Percentiles rank a stretch among this genome's conserved stretches.
Conservation (phyloP, 495 filamentous ascomycete species). For the Terfezia claveryi region DNA sequence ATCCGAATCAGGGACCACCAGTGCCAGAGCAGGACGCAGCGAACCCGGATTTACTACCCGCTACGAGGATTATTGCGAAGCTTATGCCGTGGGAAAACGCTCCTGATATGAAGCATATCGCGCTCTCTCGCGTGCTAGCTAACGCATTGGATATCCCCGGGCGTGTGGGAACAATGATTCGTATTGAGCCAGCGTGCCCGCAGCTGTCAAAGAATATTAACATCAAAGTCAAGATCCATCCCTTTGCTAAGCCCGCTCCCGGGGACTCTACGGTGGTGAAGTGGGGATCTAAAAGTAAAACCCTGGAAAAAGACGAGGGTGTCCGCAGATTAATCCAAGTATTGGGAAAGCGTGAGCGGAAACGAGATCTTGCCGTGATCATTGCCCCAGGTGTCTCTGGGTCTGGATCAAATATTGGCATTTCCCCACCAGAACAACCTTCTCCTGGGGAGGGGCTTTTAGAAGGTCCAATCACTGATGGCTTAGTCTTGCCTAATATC, state of each 20-base stretch:
- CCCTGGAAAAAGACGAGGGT: conserved; percentile 19
- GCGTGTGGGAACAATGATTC: conserved; percentile 69
- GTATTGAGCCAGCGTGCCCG: conserved; percentile 52
- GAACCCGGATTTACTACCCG: conserved; percentile 16
- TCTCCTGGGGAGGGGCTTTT: conserved; percentile 35
- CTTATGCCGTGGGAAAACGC: conserved; percentile 65
- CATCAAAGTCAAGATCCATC: conserved; percentile 47
- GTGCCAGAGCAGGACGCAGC: conserved; percentile 19
- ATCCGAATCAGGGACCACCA: conserved; percentile 18
- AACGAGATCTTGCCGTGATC: conserved; percentile 17
- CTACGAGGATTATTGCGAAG: conserved; percentile 52
- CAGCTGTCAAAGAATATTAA: conserved; percentile 31
- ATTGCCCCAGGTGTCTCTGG: neutral
- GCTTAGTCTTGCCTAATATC: conserved; percentile 42
- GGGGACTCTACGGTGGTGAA: conserved; percentile 44
- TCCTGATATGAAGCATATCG: conserved; percentile 53
- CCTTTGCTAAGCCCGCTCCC: conserved; percentile 37
- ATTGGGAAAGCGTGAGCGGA: conserved; percentile 35
- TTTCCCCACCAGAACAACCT: neutral
- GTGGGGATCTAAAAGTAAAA: conserved; percentile 72
- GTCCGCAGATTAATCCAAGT: conserved; percentile 22
- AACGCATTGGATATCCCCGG: conserved; percentile 42
- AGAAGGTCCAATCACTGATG: conserved; percentile 75
- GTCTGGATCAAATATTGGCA: neutral
- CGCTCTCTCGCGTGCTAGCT: conserved; percentile 55